Percentiles rank a stretch among this genome's conserved stretches.
Evolutionary conservation across 306 rosid species (phyloP).

Genomic region (Vigna mungo): DNA sequence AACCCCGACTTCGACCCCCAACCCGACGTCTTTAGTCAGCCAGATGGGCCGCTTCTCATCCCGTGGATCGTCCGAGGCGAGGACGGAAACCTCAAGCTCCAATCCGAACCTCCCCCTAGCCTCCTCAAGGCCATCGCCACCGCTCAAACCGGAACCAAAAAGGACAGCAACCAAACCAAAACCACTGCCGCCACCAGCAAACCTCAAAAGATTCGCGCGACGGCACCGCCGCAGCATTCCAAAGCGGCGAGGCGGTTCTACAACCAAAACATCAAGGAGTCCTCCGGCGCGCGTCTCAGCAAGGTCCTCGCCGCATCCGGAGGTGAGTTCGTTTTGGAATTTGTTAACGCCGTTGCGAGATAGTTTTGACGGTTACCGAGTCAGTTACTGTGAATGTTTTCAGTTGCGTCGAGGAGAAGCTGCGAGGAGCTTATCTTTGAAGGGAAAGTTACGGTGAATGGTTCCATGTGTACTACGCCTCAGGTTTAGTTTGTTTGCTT

Average conservation of each 20-base stretch:
- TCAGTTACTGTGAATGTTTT: slow-evolving; percentile 17
- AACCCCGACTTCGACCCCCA: slow-evolving; percentile 32
- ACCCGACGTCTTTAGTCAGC: slow-evolving; percentile 37
- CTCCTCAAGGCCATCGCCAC: slow-evolving; percentile 58
- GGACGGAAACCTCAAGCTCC: slow-evolving; percentile 79
- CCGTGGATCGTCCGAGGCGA: slow-evolving; percentile 94
- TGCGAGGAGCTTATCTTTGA: slow-evolving; percentile 91
- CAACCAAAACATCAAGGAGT: slow-evolving; percentile 70
- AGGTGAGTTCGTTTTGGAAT: slow-evolving; percentile 54
- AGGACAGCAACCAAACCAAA: slow-evolving; percentile 42
- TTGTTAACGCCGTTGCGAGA: not conserved
- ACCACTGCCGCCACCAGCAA: not conserved
- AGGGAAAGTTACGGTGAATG: slow-evolving; percentile 85
- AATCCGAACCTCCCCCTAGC: slow-evolving; percentile 66
- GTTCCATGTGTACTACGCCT: slow-evolving; percentile 83
- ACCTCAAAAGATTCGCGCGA: slow-evolving; percentile 24
- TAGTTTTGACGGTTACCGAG: not conserved
- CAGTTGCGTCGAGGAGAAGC: slow-evolving; percentile 92
- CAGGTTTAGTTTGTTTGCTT: slow-evolving; percentile 58
- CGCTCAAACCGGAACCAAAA: slow-evolving; percentile 56
- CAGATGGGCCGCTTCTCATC: slow-evolving; percentile 63
- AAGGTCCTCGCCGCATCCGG: slow-evolving; percentile 97
- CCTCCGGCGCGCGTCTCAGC: slow-evolving; percentile 73
- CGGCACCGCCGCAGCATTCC: slow-evolving; percentile 61
- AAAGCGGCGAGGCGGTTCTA: slow-evolving; percentile 90